phyloP scores from a whole-genome alignment of 257 asterid species.

The Prunella vulgaris region DNA sequence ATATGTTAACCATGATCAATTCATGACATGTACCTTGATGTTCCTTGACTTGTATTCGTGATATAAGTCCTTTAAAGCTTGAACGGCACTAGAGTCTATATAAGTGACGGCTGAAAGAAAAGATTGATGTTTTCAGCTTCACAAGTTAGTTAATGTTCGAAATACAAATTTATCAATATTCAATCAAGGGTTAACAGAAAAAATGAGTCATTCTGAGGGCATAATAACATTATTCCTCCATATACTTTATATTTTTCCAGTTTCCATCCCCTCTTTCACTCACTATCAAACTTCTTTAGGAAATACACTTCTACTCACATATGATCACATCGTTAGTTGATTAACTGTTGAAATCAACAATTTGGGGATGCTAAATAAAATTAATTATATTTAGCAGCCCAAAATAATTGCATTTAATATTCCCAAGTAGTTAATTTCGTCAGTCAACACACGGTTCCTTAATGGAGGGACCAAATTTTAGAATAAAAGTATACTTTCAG shows the following conservation, averaged over 20 bases:
- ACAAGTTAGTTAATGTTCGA: background rate
- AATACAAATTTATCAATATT: background rate
- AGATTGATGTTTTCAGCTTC: constrained; percentile 6
- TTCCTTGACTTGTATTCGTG: constrained; percentile 80
- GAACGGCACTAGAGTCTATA: constrained; percentile 92
- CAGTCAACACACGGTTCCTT: no score
- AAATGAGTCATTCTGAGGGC: background rate
- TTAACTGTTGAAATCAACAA: background rate
- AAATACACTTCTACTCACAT: background rate
- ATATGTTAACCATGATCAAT: no score
- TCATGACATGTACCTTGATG: constrained; percentile 74
- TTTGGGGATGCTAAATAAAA: no score
- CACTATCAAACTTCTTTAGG: no score
- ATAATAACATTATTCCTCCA: background rate
- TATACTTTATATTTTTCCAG: background rate
- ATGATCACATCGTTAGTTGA: no score
- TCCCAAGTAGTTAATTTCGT: no score
- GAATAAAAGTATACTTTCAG: background rate
- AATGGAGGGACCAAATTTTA: no score
- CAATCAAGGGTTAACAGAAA: background rate
- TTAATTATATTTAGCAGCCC: no score
- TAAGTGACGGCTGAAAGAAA: constrained; percentile 79
- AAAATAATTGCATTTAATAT: no score
- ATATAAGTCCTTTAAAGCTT: constrained; percentile 81
- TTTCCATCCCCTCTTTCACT: background rate